A percentile compares a stretch with the other conserved stretches of the same genome.
phyloP scores from a whole-genome alignment of 495 filamentous ascomycete genomes.

The Podospora pseudocomata region DNA sequence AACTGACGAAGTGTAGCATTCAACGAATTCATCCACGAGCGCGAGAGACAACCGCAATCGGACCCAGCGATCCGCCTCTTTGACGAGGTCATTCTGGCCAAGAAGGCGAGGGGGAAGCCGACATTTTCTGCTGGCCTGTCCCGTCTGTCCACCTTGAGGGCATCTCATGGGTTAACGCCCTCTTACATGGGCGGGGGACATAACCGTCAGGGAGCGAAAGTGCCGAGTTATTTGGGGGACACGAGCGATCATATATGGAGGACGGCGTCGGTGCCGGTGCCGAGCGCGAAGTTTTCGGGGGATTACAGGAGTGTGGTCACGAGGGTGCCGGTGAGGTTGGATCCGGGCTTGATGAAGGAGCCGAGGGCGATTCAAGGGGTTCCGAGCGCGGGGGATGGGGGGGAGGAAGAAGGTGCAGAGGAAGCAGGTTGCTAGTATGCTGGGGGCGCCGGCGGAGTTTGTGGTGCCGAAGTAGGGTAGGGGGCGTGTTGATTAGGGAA shows the following conservation, averaged over 20 bases:
- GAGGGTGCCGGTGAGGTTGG: constrained; percentile 72
- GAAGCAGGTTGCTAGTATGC: constrained; percentile 72
- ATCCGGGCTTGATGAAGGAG: constrained; percentile 83
- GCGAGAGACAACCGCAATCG: constrained; percentile 60
- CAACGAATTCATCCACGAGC: constrained; percentile 94
- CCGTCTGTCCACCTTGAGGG: constrained; percentile 48
- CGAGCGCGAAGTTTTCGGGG: constrained; percentile 66
- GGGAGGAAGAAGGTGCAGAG: constrained; percentile 54
- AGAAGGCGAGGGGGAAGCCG: constrained; percentile 76
- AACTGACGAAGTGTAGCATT: constrained; percentile 56
- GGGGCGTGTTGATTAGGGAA: neutral
- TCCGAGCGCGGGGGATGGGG: constrained; percentile 59
- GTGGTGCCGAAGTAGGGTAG: constrained; percentile 4
- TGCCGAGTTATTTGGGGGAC: constrained; percentile 73
- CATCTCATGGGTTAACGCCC: constrained; percentile 42
- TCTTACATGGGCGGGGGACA: constrained; percentile 24
- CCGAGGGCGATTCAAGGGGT: constrained; percentile 72
- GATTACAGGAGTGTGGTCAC: constrained; percentile 57
- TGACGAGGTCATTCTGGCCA: constrained; percentile 91
- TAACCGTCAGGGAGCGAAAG: constrained; percentile 37
- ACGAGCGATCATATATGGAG: constrained; percentile 91
- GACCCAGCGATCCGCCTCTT: constrained; percentile 77
- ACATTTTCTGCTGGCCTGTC: constrained; percentile 50
- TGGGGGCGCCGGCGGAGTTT: constrained; percentile 36
- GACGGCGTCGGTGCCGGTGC: constrained; percentile 75